Evolutionary conservation across 1,139 yeast genomes (phyloP), one percentile per base, ranked within the genome.

Genomic region (Yamadazyma triangularis): DNA sequence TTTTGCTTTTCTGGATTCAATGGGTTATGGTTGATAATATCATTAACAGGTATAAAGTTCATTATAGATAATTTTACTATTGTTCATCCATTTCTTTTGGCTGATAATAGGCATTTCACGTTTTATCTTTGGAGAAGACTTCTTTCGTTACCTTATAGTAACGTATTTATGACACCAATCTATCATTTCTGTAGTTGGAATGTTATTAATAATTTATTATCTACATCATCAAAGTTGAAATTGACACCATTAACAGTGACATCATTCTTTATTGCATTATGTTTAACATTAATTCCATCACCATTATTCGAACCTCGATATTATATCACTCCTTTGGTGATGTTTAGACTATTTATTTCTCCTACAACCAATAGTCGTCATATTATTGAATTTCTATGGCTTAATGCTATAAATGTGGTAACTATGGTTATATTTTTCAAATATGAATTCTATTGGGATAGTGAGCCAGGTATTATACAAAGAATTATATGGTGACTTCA

Each of bases 281-380:
- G 70, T 2, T 53, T 77, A 2, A 82, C 93, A 0, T 65, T 91
- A 15, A 74, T 83, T 0, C 96, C 97, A 10, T 80, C 95, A 0
- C 97, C 98, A 8, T 64, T 91, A 40, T 78, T 93, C 47, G 99
- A 91, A 53, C 96, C 96, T 28, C 73, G 98, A 33, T 91, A 93
- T 55, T 91, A 82, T 53, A 83, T 91, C 30, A 50, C 86, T 3
- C 97, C 98, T 3, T 77, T 77, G 48, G 52, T 84, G 10, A 51
- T 88, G 23, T 88, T 89, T 77, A 70, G 96, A 45, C 35, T 84
- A 5, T 69, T 77, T 37, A 58, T 69, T 6, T 53, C 58, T 8
- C 75, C 82, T 15, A 53, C 54, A 13, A 53, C 58, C 13, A 58
- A 58, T 20, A 15, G 20, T 13, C 66, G 82, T 36, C 60, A 75